Evolutionary conservation across 345 rosid genomes (phyloP), one percentile per base, ranked within the genome.

Genomic region (Salix dunnii): DNA sequence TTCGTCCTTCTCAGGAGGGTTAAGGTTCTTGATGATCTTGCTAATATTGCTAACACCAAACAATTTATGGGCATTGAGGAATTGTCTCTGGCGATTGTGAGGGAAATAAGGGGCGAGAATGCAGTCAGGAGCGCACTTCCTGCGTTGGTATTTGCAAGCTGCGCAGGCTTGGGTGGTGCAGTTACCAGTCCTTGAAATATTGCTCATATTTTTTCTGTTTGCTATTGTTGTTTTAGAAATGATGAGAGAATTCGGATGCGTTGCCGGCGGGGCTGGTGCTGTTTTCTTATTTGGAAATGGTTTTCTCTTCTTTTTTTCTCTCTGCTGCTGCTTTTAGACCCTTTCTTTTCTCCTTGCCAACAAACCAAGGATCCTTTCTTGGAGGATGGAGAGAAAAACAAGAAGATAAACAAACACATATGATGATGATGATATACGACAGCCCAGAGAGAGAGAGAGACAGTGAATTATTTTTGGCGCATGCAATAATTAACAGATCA

Each of bases 61-160:
- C 70, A 96, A 87, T 82, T 91, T 96, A 80, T 96, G 99, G 0
- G 97, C 98, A 43, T 96, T 96, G 36, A 86, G 94, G 91, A 96
- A 96, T 67, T 94, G 98, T 11, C 89, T 79, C 38, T 88, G 96
- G 70, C 92, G 91, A 70, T 91, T 89, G 17, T 90, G 94, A 75
- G 98, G 99, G 82, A 94, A 96, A 80, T 92, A 96, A 74, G 98
- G 99, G 30, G 99, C 98, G 73, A 94, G 94, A 78, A 94, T 83
- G 88, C 99, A 96, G 84, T 94, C 96, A 13, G 97, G 91, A 23
- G 89, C 88, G 80, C 99, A 96, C 81, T 94, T 92, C 68, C 94
- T 89, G 1, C 99, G 95, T 77, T 91, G 98, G 92, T 92, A 92
- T 82, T 92, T 94, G 87, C 99, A 96, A 2, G 99, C 98, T 4